phyloP scores from a whole-genome alignment of 2,329 filamentous ascomycete species.

The Bipolaris bicolor region DNA sequence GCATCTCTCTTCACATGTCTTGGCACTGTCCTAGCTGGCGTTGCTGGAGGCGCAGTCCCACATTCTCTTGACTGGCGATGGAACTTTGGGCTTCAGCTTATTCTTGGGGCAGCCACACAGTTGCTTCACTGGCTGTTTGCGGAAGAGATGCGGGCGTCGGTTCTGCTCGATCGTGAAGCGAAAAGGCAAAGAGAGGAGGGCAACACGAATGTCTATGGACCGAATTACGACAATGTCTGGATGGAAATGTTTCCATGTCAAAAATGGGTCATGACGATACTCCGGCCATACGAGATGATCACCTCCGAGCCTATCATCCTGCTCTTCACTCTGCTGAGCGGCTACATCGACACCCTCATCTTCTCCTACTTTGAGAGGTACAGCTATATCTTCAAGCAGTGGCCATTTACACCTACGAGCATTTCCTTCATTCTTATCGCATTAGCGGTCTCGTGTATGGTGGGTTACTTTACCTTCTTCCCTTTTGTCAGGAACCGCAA shows the following conservation, averaged over 20 bases:
- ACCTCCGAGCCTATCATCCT: slow-evolving; percentile 75
- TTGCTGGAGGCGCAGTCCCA: slow-evolving; percentile 62
- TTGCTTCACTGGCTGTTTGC: slow-evolving; percentile 69
- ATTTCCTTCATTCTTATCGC: slow-evolving; percentile 63
- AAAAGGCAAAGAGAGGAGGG: neutral
- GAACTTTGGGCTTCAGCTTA: slow-evolving; percentile 83
- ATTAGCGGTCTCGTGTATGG: slow-evolving; percentile 54
- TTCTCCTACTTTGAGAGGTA: slow-evolving; percentile 80
- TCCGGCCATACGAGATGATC: slow-evolving; percentile 74
- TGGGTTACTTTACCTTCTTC: slow-evolving; percentile 66
- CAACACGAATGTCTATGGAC: neutral
- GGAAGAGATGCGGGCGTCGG: slow-evolving; percentile 75
- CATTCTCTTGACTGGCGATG: slow-evolving; percentile 72
- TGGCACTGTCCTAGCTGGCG: slow-evolving; percentile 71
- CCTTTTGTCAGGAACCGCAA: slow-evolving; percentile 57
- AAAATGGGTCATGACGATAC: slow-evolving; percentile 53
- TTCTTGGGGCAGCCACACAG: slow-evolving; percentile 74
- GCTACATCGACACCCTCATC: slow-evolving; percentile 76
- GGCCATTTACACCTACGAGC: slow-evolving; percentile 63
- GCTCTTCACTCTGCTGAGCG: slow-evolving; percentile 71
- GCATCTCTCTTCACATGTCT: slow-evolving; percentile 68
- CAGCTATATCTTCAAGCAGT: slow-evolving; percentile 68
- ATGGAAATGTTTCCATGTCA: neutral
- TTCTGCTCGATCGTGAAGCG: slow-evolving; percentile 68
- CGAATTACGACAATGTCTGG: neutral